Percentiles rank a stretch among this genome's conserved stretches.
These are phyloP conservation scores for Ormosia semicastrata DNA, from an alignment of 306 rosid genomes.

Conservation along the genomic window DNA sequence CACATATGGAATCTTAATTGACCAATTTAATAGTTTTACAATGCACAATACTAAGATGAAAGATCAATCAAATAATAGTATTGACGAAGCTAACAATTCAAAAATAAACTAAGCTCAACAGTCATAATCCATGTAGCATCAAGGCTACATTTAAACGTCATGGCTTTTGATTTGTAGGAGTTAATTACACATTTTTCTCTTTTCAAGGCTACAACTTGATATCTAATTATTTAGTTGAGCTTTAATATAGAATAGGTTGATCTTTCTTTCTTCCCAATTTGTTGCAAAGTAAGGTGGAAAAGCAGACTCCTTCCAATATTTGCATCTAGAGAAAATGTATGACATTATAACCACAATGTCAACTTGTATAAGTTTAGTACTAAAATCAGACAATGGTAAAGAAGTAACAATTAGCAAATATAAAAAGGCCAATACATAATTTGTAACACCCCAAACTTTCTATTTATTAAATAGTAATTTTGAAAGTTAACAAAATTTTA, in stretches of 20 bases:
- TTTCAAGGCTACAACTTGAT: not conserved
- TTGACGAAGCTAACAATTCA: not conserved
- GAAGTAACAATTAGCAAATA: too few relatives aligned
- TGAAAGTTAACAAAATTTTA: too few relatives aligned
- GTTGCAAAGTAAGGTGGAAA: too few relatives aligned
- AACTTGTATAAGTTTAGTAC: too few relatives aligned
- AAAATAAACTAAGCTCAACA: not conserved
- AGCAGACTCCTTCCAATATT: too few relatives aligned
- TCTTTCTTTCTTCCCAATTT: not conserved
- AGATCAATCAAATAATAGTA: not conserved
- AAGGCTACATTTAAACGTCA: not conserved
- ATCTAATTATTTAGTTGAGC: not conserved
- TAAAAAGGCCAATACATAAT: too few relatives aligned
- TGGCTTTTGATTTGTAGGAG: not conserved
- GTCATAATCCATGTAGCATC: not conserved
- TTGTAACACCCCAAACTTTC: too few relatives aligned
- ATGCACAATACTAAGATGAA: not conserved
- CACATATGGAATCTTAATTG: not conserved
- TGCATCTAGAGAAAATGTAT: too few relatives aligned
- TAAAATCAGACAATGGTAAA: too few relatives aligned
- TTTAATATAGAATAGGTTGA: not conserved
- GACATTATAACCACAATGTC: too few relatives aligned
- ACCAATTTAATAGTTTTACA: not conserved
- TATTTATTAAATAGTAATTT: too few relatives aligned
- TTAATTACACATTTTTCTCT: not conserved